These are phyloP conservation scores for Trichoderma sp. DNA, from an alignment of 2,329 filamentous ascomycete species.

Conservation along the genomic window DNA sequence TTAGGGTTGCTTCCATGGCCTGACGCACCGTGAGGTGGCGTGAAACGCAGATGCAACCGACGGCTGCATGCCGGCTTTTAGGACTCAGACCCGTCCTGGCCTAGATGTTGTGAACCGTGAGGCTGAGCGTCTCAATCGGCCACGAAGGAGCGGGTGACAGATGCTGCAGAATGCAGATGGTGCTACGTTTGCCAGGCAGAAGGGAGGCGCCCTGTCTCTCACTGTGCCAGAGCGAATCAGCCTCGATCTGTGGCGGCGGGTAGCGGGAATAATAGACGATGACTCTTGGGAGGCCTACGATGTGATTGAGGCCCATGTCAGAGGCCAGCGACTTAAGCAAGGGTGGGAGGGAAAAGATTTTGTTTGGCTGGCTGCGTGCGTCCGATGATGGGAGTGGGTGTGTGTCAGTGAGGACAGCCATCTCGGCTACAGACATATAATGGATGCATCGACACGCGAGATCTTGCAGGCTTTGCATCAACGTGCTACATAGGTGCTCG, in stretches of 20 bases:
- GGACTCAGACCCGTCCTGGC: not conserved
- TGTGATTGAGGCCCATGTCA: not conserved
- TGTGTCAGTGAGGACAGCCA: not conserved
- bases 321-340: not conserved
- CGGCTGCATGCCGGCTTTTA: not conserved
- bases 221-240: not conserved
- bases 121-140: not conserved
- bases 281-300: not conserved
- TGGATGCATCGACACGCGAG: not conserved
- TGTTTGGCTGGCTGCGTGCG: constrained; percentile 1
- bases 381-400: not conserved
- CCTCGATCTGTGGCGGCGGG: not conserved
- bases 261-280: not conserved
- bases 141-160: not conserved
- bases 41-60: not conserved
- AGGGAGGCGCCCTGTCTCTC: not conserved
- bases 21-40: not conserved
- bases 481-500: not conserved
- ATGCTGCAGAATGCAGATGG: not conserved
- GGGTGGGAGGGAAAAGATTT: not conserved
- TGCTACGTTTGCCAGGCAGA: not conserved
- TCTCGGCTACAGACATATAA: not conserved
- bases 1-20: not conserved
- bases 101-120: not conserved
- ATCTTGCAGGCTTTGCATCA: not conserved